Evolutionary conservation across 2,329 filamentous ascomycete genomes (phyloP), one percentile per base, ranked within the genome.

Genomic region (Fusarium heterosporum): DNA sequence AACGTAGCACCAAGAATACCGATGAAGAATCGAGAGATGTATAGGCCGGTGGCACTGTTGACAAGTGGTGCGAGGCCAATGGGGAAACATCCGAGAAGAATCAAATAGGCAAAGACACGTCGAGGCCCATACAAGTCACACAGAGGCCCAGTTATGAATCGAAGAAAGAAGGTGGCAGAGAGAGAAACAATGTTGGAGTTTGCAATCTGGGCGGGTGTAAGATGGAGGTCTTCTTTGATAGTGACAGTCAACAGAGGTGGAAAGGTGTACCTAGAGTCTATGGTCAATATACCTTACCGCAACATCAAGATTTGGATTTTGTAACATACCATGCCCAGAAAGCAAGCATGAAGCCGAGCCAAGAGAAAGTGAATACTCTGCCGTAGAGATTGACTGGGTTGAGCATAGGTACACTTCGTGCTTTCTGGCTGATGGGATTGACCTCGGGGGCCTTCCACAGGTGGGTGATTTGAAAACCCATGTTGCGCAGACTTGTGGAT

Each of bases 151-250:
- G 91, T 89, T 50, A 93, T 78, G 41, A 93, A 83, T 56, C 94
- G 91, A 34, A 97, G 87, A 30, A 97, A 78, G 16, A 97, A 82
- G 1, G 87, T 89, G 54, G 71, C 90, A 54, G 85, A 81, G 6
- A 97, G 83, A 8, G 93, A 93, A 58, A 96, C 86, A 63, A 97
- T 95, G 78, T 97, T 97, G 36, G 93, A 97, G 80, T 97, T 97
- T 70, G 90, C 88, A 52, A 97, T 84, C 76, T 97, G 85, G 32
- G 82, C 81, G 26, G 89, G 82, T 12, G 85, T 89, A 72, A 97
- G 87, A 50, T 88, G 76, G 32, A 97, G 85, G 74, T 97, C 93
- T 66, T 89, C 83, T 76, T 90, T 90, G 81, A 97, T 96, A 28
- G 92, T 93, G 73, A 90, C 87, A 49, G 89, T 87, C 74, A 92